Conservation (phyloP, 177 flowering plant species). For the Tripterygium wilfordii region DNA sequence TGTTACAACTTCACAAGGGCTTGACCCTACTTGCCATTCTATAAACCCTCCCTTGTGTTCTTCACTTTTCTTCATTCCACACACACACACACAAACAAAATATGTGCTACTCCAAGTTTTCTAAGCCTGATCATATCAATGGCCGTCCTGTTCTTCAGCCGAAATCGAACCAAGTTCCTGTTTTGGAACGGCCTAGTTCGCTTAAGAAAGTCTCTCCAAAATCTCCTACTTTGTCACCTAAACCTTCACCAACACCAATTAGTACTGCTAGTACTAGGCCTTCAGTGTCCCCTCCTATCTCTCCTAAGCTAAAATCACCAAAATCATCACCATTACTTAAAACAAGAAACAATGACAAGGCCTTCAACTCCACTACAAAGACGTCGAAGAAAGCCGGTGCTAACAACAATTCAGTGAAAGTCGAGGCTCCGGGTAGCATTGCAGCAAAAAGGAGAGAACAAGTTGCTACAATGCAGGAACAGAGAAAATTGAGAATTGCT, state of each 20-base stretch:
- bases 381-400: constrained; percentile 27
- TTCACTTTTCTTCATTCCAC: constrained; percentile 1
- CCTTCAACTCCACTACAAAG: constrained; percentile 30
- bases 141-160: constrained; percentile 66
- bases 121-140: constrained; percentile 18
- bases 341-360: constrained; percentile 32
- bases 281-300: constrained; percentile 28
- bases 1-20: constrained; percentile 35
- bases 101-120: not conserved
- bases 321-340: constrained; percentile 29
- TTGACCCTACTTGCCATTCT: constrained; percentile 27
- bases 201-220: constrained; percentile 30
- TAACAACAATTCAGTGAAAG: constrained; percentile 22
- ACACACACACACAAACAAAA: not conserved
- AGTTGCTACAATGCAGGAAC: constrained; percentile 44
- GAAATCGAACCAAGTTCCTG: constrained; percentile 42
- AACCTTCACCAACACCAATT: not conserved
- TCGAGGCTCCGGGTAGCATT: constrained; percentile 66
- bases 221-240: constrained; percentile 13
- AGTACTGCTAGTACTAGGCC: constrained; percentile 5
- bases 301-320: constrained; percentile 47
- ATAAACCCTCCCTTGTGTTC: constrained; percentile 18
- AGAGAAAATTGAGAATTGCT: constrained; percentile 59
- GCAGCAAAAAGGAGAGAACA: constrained; percentile 77
- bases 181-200: constrained; percentile 28